Conservation (phyloP, 768 basidiomycete species). For the Amanita rimosa region DNA sequence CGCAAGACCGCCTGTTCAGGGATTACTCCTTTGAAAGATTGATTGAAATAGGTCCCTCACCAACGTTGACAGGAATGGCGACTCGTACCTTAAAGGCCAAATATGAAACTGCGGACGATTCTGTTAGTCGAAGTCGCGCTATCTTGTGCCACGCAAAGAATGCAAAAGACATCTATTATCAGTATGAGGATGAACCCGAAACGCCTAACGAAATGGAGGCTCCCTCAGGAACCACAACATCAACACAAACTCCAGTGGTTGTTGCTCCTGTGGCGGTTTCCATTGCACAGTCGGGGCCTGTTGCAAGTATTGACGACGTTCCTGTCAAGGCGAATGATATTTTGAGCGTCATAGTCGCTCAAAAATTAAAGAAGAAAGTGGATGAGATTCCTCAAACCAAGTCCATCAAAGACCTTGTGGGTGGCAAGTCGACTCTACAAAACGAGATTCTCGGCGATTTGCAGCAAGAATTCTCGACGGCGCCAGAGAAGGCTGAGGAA, state of each 20-base stretch:
- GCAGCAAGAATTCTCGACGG: conserved; percentile 87
- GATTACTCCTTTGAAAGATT: conserved; percentile 84
- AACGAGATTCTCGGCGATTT: conserved; percentile 98
- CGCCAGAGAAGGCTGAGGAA: conserved; percentile 98
- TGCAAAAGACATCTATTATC: conserved; percentile 94
- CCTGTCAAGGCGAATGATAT: conserved; percentile 90
- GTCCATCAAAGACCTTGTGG: conserved; percentile 96
- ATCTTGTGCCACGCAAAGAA: conserved; percentile 95
- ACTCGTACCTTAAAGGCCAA: conserved; percentile 84
- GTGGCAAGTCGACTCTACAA: conserved; percentile 96
- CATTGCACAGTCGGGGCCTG: conserved; percentile 47
- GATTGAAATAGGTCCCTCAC: conserved; percentile 93
- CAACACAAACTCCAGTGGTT: conserved; percentile 26
- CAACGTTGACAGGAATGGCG: conserved; percentile 94
- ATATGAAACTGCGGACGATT: conserved; percentile 85
- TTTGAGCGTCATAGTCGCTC: conserved; percentile 80
- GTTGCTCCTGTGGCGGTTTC: conserved; percentile 30
- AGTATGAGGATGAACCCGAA: conserved; percentile 80
- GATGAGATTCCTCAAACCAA: conserved; percentile 85
- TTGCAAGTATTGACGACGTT: conserved; percentile 72
- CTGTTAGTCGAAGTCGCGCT: conserved; percentile 61
- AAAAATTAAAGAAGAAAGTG: conserved; percentile 95
- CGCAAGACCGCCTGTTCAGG: conserved; percentile 88
- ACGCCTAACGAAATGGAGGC: conserved; percentile 23
- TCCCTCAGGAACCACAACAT: conserved; percentile 21